Evolutionary conservation across 1,139 yeast genomes (phyloP).

Genomic region (Lizanozyma gosingica): DNA sequence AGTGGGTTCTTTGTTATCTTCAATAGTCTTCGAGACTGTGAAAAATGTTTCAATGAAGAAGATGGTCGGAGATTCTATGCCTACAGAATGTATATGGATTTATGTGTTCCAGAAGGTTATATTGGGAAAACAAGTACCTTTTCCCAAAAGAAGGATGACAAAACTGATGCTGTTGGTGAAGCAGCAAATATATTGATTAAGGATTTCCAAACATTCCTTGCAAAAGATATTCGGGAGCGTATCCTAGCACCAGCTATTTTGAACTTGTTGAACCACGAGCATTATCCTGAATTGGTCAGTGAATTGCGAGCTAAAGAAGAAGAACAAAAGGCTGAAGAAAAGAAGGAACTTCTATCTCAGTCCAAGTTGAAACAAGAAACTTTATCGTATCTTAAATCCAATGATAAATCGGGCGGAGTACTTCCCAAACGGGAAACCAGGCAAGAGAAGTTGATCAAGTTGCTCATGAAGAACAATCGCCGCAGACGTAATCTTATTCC

Average conservation of each 20-base stretch:
- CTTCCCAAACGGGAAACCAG: slow-evolving; percentile 8
- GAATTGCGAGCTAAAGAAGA: slow-evolving; percentile 33
- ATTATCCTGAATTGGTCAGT: slow-evolving; percentile 46
- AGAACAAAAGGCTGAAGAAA: slow-evolving; percentile 15
- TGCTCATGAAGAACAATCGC: background rate
- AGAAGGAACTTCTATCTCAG: background rate
- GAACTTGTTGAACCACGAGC: slow-evolving; percentile 50
- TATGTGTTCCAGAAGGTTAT: slow-evolving; percentile 35
- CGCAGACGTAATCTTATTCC: slow-evolving; percentile 34
- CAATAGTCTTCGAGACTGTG: slow-evolving; percentile 54
- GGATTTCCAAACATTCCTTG: slow-evolving; percentile 55
- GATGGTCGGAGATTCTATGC: slow-evolving; percentile 50
- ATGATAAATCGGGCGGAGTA: slow-evolving; percentile 1
- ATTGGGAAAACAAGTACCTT: slow-evolving; percentile 2
- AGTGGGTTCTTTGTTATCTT: slow-evolving; percentile 69
- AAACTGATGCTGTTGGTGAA: slow-evolving; percentile 36
- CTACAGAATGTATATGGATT: slow-evolving; percentile 48
- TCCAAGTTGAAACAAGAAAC: background rate
- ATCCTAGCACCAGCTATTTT: slow-evolving; percentile 65
- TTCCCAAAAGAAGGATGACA: slow-evolving; percentile 3
- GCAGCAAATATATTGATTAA: slow-evolving; percentile 51
- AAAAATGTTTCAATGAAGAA: slow-evolving; percentile 55
- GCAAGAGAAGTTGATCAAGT: slow-evolving; percentile 9
- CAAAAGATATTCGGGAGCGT: slow-evolving; percentile 69
- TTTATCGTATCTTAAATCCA: background rate